Base-by-base conservation (phyloP, 2,329 filamentous ascomycete genomes). In the Epichloe typhina region DNA sequence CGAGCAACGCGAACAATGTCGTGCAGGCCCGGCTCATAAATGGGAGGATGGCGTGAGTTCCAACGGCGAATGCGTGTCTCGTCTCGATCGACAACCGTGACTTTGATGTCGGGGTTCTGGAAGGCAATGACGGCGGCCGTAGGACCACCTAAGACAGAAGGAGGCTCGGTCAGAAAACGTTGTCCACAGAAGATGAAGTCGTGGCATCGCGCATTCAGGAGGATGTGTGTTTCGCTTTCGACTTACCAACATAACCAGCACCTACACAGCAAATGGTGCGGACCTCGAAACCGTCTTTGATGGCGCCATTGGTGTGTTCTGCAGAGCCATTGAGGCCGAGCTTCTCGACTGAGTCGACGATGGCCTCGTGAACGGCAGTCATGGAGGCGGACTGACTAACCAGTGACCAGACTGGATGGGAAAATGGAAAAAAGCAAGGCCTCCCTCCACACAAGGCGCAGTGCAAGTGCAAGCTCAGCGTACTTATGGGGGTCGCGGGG, bases 71-170 rank as follows among this genome's bases (percentile, higher is more conserved):
- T 87, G 44, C 84, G 79, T 39, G 64, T 67, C 48, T 71, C 71
- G 62, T 87, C 82, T 53, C 78, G 72, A 62, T 90, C 86, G 37
- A 89, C 81, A n/a, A 90, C 84, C 19, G 80, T 86, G 40, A 90
- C 83, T 46, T 72, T 73, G 57, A 88, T 75, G 50, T 81, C 66
- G 2, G 84, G 84, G 63, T 88, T 88, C 57, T 87, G 77, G 60
- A 80, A 77, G 21, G 86, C 86, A 51, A 89, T 78, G 35, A 90
- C 77, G 12, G 86, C 82, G 21, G 83, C 83, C 38, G 84, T 89
- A 46, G 86, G 85, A 39, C 84, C 85, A 58, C 84, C 84, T 83
- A 54, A 7, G 31, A 17, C 15, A 42, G 21, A 49, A 13, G 19
- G 26, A 49, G 35, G 3, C 8, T 7, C 13, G 33, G 46, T 43